Evolutionary conservation across 371 early-diverging fungal species (phyloP).

Genomic region (Thermomucor indicae-seudaticae): DNA sequence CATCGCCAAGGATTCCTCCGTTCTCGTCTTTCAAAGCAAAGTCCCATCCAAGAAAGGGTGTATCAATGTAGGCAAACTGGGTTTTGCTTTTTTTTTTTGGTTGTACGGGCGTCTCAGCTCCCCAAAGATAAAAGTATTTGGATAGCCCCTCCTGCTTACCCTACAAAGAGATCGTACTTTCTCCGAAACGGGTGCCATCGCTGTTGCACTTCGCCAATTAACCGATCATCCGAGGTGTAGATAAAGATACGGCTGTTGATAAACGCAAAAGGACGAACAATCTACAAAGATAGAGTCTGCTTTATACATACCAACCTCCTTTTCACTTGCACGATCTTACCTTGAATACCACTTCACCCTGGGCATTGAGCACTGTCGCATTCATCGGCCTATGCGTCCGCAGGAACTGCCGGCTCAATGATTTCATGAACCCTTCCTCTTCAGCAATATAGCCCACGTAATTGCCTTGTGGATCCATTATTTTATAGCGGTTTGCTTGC

Average conservation of each 20-base stretch:
- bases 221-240: constrained; percentile 50
- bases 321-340: constrained; percentile 10
- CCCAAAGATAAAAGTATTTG: background rate
- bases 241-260: constrained; percentile 78
- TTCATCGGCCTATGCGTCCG: constrained; percentile 77
- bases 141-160: constrained; percentile 14
- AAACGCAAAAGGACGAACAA: constrained; percentile 72
- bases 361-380: constrained; percentile 67
- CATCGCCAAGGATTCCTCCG: constrained; percentile 54
- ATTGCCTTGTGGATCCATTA: constrained; percentile 69
- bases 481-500: constrained; percentile 85
- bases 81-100: constrained; percentile 10
- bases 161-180: constrained; percentile 78
- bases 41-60: constrained; percentile 76
- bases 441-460: constrained; percentile 80
- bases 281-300: too few relatives aligned
- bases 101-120: background rate
- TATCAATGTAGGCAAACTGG: constrained; percentile 82
- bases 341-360: constrained; percentile 71
- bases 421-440: constrained; percentile 61
- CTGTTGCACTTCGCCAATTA: constrained; percentile 88
- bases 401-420: constrained; percentile 70
- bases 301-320: background rate
- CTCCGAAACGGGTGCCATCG: constrained; percentile 85
- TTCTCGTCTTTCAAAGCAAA: constrained; percentile 70